Conservation (phyloP, 2,329 filamentous ascomycete species). For the Trichophyton schoenleinii region DNA sequence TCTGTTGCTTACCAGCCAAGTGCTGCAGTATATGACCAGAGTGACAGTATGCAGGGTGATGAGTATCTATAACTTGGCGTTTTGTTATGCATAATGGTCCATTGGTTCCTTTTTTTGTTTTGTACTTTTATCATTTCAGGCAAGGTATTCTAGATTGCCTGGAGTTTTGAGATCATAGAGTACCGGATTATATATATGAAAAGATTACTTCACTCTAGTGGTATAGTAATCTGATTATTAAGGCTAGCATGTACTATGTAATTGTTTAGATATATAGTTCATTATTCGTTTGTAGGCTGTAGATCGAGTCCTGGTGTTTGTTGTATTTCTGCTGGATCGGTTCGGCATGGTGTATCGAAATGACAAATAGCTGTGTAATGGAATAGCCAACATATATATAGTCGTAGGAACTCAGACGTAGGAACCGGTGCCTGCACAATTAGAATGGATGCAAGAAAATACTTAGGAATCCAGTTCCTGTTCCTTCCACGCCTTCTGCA, state of each 20-base stretch:
- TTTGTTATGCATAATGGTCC: not conserved
- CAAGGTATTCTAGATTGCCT: not conserved
- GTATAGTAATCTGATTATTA: not conserved
- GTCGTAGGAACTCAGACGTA: not conserved
- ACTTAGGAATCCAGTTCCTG: conserved; percentile 8
- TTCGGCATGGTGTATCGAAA: not conserved
- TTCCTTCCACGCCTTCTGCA: conserved; percentile 22
- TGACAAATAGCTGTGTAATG: not conserved
- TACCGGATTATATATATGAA: not conserved
- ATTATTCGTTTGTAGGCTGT: not conserved
- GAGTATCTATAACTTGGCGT: conserved; percentile 9
- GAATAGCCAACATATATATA: not conserved
- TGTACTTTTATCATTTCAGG: not conserved
- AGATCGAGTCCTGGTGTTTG: not conserved
- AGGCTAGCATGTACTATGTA: not conserved
- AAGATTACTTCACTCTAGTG: not conserved
- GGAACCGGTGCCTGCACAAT: not conserved
- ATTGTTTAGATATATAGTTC: not conserved
- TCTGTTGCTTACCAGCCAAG: not conserved
- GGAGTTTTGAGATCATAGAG: not conserved
- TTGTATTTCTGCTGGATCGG: not conserved
- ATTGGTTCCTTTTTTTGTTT: not conserved
- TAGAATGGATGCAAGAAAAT: not conserved
- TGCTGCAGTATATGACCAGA: not conserved
- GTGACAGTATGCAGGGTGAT: conserved; percentile 11